These are phyloP conservation scores for Adenanthera pavonina DNA, from an alignment of 306 rosid species.

Conservation along the genomic window DNA sequence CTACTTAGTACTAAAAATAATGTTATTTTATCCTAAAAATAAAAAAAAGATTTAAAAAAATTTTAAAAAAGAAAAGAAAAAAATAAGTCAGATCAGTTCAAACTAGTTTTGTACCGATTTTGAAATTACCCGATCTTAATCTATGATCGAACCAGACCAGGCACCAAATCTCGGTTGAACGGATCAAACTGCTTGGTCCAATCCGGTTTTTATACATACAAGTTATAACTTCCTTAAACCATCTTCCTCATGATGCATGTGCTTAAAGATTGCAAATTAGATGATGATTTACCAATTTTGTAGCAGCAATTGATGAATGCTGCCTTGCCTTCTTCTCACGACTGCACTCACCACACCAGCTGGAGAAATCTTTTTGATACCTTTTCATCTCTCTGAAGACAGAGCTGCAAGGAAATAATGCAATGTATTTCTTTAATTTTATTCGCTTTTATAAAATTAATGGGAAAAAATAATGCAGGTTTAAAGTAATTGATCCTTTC, in stretches of 20 bases:
- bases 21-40: no score
- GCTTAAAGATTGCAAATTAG: conserved; percentile 19
- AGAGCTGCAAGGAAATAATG: conserved; percentile 49
- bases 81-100: no score
- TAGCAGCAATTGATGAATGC: conserved; percentile 48
- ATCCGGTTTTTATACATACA: not conserved
- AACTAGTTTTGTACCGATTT: no score
- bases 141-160: no score
- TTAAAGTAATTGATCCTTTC: not conserved
- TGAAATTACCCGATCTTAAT: no score
- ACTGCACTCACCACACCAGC: conserved; percentile 68
- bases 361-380: conserved; percentile 60
- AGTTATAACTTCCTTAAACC: conserved; percentile 3
- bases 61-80: no score
- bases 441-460: not conserved
- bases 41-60: no score
- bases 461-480: not conserved
- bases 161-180: no score
- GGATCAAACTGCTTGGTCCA: no score
- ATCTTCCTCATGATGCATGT: conserved; percentile 12
- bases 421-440: conserved; percentile 29
- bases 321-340: conserved; percentile 57
- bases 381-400: conserved; percentile 63
- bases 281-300: conserved; percentile 47
- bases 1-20: no score